Base-by-base conservation (phyloP, 768 basidiomycete genomes). In the Mycena chlorophos region DNA sequence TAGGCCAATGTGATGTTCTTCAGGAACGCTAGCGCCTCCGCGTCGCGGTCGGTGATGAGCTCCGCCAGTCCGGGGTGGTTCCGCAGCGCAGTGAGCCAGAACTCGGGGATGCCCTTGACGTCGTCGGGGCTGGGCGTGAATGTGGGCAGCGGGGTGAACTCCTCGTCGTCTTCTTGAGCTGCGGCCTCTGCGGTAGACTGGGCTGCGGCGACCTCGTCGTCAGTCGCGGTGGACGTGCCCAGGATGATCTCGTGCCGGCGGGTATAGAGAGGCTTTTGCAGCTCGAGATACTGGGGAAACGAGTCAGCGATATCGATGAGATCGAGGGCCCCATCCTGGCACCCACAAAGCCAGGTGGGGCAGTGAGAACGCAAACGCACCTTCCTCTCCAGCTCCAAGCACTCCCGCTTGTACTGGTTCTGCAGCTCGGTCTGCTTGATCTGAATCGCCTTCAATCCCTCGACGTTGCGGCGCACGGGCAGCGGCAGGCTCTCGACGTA, bases 61-160 rank as follows among this genome's bases (percentile, higher is more conserved):
- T 95, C 94, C 38, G 81, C 79, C 52, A 98, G 79, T 47, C 84
- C 91, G 53, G 88, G 72, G 71, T 98, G 94, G 73, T 97, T 98
- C 61, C 90, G 86, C 51, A 98, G 79, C 3, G 94, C 93, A 1
- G 96, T 98, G 65, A 97, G 85, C 96, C 96, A 99, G 82, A 99
- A 99, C 65, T 96, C 89, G 49, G 95, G 92, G 63, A 99, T 91
- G 50, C 87, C 79, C 17, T 66, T 51, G 13, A 31, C 30, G 17
- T 27, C 50, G 8, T 22, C 40, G 22, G 10, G 10, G 40, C 8
- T 23, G 8, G 14, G 10, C 12, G 40, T 20, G 10, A 19, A 16
- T 10, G 40, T 19, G 40, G 34, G 34, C 22, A 43, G 10, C 40
- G 40, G 8, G 8, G 10, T 23, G 22, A n/a, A 43, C 8, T 10